Evolutionary conservation across 2,329 filamentous ascomycete species (phyloP).

Genomic region (Ramularia collo-cygni): DNA sequence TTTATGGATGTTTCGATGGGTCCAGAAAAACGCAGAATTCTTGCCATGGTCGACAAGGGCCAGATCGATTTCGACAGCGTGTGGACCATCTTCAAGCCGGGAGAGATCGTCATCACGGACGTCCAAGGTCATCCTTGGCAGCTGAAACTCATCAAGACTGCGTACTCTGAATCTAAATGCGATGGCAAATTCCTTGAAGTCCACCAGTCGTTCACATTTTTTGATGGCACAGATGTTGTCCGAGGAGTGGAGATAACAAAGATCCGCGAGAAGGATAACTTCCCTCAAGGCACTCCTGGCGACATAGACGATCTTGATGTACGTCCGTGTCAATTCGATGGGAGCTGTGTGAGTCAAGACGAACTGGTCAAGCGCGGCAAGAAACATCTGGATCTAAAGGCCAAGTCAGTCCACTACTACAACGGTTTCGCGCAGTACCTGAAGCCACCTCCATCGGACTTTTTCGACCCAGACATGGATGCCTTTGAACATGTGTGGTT

Average conservation of each 20-base stretch:
- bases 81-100: conserved; percentile 36
- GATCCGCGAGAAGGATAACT: conserved; percentile 10
- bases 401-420: conserved; percentile 14
- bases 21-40: conserved; percentile 9
- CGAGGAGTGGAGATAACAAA: background rate
- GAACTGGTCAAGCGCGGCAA: conserved; percentile 13
- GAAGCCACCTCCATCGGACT: conserved; percentile 16
- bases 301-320: conserved; percentile 13
- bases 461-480: conserved; percentile 4
- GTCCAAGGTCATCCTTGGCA: conserved; percentile 20
- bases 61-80: conserved; percentile 30
- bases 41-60: conserved; percentile 19
- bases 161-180: conserved; percentile 17
- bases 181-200: conserved; percentile 21
- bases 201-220: conserved; percentile 18
- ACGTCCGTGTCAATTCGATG: conserved; percentile 7
- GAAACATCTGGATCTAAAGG: conserved; percentile 13
- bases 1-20: conserved; percentile 10
- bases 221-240: conserved; percentile 12
- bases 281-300: conserved; percentile 11
- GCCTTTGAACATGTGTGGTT: conserved; percentile 3
- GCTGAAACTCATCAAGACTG: conserved; percentile 17
- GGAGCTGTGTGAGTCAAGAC: conserved; percentile 7
- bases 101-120: conserved; percentile 16
- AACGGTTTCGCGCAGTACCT: conserved; percentile 18